Conservation (phyloP, 192 early-diverging fungal species). For the Rhizophagus clarus region DNA sequence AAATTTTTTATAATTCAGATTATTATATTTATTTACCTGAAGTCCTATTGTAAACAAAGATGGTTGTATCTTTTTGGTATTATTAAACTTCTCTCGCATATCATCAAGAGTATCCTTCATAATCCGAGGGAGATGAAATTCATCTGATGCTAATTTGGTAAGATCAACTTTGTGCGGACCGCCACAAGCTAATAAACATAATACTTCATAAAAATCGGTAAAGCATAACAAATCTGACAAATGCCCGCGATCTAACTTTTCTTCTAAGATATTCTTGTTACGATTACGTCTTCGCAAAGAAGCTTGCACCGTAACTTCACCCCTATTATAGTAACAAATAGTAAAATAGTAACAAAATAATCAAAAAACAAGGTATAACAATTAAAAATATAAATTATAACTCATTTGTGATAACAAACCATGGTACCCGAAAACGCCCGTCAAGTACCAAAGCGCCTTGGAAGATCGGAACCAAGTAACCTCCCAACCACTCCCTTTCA, state of each 20-base stretch:
- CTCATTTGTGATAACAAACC: conserved; percentile 23
- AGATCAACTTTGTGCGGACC: conserved; percentile 23
- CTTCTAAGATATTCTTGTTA: conserved; percentile 29
- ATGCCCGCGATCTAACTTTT: conserved; percentile 26
- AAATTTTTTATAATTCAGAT: conserved; percentile 13
- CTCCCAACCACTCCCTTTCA: conserved; percentile 28
- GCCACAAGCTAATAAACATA: conserved; percentile 33
- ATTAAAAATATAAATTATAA: conserved; percentile 7
- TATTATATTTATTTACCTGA: conserved; percentile 26
- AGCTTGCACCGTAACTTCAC: conserved; percentile 12
- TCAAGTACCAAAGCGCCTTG: conserved; percentile 33
- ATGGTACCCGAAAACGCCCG: conserved; percentile 20
- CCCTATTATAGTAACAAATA: background rate
- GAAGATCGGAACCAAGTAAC: conserved; percentile 34
- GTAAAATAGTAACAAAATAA: conserved; percentile 18
- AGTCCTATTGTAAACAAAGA: conserved; percentile 28
- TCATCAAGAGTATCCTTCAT: conserved; percentile 6
- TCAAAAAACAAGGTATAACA: conserved; percentile 2
- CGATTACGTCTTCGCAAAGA: conserved; percentile 16
- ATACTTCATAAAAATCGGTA: conserved; percentile 20
- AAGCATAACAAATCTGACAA: conserved; percentile 25
- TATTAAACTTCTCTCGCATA: conserved; percentile 17
- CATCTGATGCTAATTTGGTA: conserved; percentile 1
- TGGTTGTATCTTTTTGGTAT: background rate
- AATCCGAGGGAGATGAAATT: background rate